These are phyloP conservation scores for Cercospora janseana DNA, from an alignment of 2,329 filamentous ascomycete species.

Conservation along the genomic window DNA sequence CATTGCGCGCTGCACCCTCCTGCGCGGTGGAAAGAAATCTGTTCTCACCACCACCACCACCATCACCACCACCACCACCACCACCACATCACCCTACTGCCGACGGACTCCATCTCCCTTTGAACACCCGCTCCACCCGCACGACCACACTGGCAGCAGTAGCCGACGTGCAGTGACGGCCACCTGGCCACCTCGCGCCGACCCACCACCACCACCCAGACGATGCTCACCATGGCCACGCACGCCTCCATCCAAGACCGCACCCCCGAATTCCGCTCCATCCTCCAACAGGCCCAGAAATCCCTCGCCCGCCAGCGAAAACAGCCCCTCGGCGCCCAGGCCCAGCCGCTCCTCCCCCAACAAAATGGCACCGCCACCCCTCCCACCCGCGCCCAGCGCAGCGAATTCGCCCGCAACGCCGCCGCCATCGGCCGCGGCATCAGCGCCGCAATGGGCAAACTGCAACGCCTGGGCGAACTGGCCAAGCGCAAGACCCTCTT, in stretches of 20 bases:
- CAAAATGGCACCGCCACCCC: slow-evolving; percentile 48
- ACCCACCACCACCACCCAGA: slow-evolving; percentile 10
- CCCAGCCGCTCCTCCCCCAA: slow-evolving; percentile 71
- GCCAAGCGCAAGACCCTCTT: slow-evolving; percentile 97
- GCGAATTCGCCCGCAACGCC: slow-evolving; percentile 89
- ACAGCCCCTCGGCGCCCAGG: slow-evolving; percentile 67
- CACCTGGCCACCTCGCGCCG: slow-evolving; percentile 21
- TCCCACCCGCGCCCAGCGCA: slow-evolving; percentile 54
- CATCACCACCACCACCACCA: not conserved
- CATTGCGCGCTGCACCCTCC: slow-evolving; percentile 1
- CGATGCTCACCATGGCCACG: slow-evolving; percentile 49
- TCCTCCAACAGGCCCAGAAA: slow-evolving; percentile 76
- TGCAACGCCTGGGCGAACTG: slow-evolving; percentile 88
- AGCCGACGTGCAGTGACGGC: slow-evolving; percentile 5
- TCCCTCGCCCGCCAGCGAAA: slow-evolving; percentile 65
- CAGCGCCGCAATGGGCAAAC: slow-evolving; percentile 85
- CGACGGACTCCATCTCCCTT: not conserved
- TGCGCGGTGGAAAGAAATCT: slow-evolving; percentile 6
- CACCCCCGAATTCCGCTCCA: slow-evolving; percentile 90
- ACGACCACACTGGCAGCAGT: not conserved
- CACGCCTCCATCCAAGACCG: slow-evolving; percentile 84
- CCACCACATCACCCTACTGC: not conserved
- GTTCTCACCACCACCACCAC: not conserved
- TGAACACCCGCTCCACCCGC: not conserved
- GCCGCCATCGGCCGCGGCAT: slow-evolving; percentile 92